Percentiles rank a stretch among this genome's conserved stretches.
Conservation (phyloP, 495 filamentous ascomycete species). For the Xeromyces bisporus region DNA sequence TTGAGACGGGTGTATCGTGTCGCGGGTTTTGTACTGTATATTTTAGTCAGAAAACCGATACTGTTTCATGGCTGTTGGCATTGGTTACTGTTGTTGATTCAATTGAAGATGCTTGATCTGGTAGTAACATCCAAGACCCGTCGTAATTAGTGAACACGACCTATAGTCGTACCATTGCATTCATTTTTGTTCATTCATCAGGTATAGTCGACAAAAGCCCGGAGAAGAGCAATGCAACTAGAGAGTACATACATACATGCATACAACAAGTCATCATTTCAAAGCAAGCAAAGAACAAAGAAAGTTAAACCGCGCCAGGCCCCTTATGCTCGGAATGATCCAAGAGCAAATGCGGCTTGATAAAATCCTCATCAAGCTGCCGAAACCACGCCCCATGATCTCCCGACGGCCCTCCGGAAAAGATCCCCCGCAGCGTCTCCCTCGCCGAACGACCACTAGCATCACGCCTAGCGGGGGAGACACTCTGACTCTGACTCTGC, state of each 20-base stretch:
- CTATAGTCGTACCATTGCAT: too few relatives aligned
- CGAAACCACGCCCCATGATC: constrained; percentile 86
- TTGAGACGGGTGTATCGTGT: too few relatives aligned
- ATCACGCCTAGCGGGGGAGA: constrained; percentile 17
- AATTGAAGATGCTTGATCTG: too few relatives aligned
- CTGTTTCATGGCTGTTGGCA: too few relatives aligned
- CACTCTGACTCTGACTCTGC: constrained; percentile 13
- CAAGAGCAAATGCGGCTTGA: constrained; percentile 82
- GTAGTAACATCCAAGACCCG: too few relatives aligned
- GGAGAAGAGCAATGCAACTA: too few relatives aligned
- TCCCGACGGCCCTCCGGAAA: constrained; percentile 54
- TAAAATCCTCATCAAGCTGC: constrained; percentile 88
- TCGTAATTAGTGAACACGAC: too few relatives aligned
- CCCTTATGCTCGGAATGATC: constrained; percentile 46
- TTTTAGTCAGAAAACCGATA: too few relatives aligned
- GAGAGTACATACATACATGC: neutral
- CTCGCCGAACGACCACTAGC: constrained; percentile 29
- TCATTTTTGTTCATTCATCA: too few relatives aligned
- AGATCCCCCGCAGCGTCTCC: constrained; percentile 54
- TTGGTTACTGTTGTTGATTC: too few relatives aligned
- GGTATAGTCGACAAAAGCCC: too few relatives aligned
- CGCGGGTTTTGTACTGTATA: too few relatives aligned
- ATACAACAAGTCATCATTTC: neutral
- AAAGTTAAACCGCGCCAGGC: constrained; percentile 24
- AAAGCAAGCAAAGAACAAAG: constrained; percentile 6